Evolutionary conservation across 331 rosid species (phyloP).

Genomic region (Malus hybrid): DNA sequence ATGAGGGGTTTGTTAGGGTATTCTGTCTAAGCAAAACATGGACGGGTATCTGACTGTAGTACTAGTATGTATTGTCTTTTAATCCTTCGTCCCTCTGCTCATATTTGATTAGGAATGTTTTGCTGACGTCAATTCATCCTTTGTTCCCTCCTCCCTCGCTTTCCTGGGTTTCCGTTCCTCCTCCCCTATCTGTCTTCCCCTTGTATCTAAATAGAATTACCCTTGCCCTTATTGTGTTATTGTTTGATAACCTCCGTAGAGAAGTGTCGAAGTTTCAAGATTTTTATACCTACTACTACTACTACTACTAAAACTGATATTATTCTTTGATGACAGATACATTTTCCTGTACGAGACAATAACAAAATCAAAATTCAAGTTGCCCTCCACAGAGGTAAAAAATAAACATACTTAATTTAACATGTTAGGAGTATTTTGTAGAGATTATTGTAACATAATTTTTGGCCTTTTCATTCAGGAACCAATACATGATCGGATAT

Average conservation of each 20-base stretch:
- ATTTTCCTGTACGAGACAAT: conserved; percentile 87
- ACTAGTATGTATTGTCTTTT: no score
- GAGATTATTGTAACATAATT: not conserved
- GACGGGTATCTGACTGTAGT: not conserved
- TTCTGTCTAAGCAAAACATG: not conserved
- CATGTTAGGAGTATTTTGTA: not conserved
- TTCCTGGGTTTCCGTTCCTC: not conserved
- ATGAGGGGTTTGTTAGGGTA: not conserved
- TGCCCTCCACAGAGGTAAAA: conserved; percentile 51
- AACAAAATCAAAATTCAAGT: conserved; percentile 65
- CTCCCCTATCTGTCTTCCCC: not conserved
- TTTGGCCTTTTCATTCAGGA: conserved; percentile 33
- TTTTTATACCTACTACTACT: not conserved
- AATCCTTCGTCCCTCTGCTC: not conserved
- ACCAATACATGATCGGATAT: conserved; percentile 74
- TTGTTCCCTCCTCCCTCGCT: not conserved
- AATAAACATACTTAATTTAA: not conserved
- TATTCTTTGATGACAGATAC: conserved; percentile 43
- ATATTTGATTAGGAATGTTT: not conserved
- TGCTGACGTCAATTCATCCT: not conserved
- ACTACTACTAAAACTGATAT: not conserved
- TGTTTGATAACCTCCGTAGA: not conserved
- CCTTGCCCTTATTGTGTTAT: not conserved
- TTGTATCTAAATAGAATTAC: not conserved
- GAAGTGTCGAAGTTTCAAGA: not conserved